Evolutionary conservation across 2,329 filamentous ascomycete genomes (phyloP).

Genomic region (Fusarium temperatum): DNA sequence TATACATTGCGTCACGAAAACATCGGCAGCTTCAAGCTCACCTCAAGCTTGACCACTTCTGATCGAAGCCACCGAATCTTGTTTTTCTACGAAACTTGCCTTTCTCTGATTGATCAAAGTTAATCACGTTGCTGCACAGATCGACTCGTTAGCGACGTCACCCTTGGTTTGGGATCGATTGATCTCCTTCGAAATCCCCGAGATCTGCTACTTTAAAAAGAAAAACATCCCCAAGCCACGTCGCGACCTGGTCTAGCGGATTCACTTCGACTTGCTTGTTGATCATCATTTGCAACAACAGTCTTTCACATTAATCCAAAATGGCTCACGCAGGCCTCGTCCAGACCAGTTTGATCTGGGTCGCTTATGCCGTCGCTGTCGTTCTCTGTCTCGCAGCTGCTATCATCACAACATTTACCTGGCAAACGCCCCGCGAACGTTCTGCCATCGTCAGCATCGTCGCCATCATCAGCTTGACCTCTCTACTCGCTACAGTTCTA

Average conservation of each 20-base stretch:
- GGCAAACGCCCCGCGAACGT: constrained; percentile 88
- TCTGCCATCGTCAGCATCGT: constrained; percentile 83
- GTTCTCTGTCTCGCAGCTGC: constrained; percentile 79
- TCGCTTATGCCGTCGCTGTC: constrained; percentile 87
- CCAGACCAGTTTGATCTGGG: constrained; percentile 93
- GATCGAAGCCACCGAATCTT: constrained; percentile 23
- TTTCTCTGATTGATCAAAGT: constrained; percentile 18
- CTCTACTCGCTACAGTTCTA: constrained; percentile 89
- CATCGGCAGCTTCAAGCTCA: constrained; percentile 20
- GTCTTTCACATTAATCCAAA: constrained; percentile 13
- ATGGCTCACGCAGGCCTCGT: constrained; percentile 69
- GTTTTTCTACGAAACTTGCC: constrained; percentile 12
- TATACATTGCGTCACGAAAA: constrained; percentile 42
- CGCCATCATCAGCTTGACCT: constrained; percentile 85
- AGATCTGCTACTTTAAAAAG: constrained; percentile 12
- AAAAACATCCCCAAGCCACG: constrained; percentile 7
- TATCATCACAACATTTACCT: constrained; percentile 87
- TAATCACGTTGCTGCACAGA: constrained; percentile 2
- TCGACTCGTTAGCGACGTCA: constrained; percentile 28
- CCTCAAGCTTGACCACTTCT: constrained; percentile 17
- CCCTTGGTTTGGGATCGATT: constrained; percentile 3
- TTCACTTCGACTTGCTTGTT: constrained; percentile 17
- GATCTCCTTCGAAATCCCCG: constrained; percentile 8
- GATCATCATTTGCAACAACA: constrained; percentile 10
- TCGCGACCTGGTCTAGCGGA: constrained; percentile 9